Conservation (phyloP, 164 flowering plant species). For the Umbellularia californica region DNA sequence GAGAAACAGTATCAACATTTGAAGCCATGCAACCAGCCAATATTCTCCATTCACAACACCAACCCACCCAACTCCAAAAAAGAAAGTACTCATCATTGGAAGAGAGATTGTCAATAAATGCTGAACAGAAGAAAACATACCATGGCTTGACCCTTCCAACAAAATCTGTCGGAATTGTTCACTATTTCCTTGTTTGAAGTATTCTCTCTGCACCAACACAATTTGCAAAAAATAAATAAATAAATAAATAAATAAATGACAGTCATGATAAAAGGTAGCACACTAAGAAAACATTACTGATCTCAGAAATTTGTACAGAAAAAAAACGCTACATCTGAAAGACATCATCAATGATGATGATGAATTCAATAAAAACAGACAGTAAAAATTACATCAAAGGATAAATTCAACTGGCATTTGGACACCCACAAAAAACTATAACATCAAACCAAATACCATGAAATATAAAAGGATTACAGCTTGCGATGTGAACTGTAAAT, state of each 20-base stretch:
- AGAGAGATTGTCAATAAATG: neutral
- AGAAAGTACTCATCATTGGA: neutral
- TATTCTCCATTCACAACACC: neutral
- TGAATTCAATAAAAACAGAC: neutral
- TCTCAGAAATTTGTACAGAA: neutral
- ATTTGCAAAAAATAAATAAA: neutral
- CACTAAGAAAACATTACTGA: neutral
- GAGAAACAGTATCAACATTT: neutral
- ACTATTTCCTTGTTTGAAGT: conserved; percentile 89
- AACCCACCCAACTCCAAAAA: neutral
- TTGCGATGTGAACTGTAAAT: neutral
- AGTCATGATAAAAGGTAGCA: neutral
- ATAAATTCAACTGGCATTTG: neutral
- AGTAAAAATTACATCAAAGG: neutral
- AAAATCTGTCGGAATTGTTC: conserved; percentile 87
- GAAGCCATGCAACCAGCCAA: neutral
- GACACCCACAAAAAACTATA: neutral
- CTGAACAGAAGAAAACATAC: conserved; percentile 27
- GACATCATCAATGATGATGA: neutral
- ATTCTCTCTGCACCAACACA: conserved; percentile 71
- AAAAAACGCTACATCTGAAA: neutral
- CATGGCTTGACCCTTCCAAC: conserved; percentile 96
- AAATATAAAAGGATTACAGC: neutral
- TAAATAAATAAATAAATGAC: too few relatives aligned
- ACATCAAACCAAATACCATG: conserved; percentile 3